These are phyloP conservation scores for Taiwanofungus camphoratus DNA, from an alignment of 1,284 basidiomycete genomes.

Conservation along the genomic window DNA sequence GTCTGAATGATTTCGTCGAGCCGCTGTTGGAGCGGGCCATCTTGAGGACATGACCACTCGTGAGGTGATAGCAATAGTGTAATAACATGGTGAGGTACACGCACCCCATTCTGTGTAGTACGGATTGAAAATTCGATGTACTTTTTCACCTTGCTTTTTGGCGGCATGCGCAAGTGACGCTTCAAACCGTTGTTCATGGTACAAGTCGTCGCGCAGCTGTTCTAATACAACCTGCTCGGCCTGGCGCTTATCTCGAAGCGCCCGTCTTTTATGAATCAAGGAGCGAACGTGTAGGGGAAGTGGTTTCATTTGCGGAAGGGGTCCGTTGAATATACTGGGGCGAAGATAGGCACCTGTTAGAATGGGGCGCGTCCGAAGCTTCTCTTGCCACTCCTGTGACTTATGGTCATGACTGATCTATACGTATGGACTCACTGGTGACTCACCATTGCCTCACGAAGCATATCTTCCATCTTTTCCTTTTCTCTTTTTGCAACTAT, in stretches of 20 bases:
- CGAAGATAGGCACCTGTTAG: slow-evolving; percentile 65
- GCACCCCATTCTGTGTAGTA: slow-evolving; percentile 36
- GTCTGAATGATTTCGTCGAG: slow-evolving; percentile 26
- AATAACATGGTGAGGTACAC: slow-evolving; percentile 23
- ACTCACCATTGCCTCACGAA: slow-evolving; percentile 48
- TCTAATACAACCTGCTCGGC: slow-evolving; percentile 27
- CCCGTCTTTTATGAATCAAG: slow-evolving; percentile 61
- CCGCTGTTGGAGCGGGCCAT: slow-evolving; percentile 13
- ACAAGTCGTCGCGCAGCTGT: slow-evolving; percentile 40
- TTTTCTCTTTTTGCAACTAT: slow-evolving; percentile 47
- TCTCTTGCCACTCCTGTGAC: slow-evolving; percentile 46
- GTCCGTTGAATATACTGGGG: slow-evolving; percentile 54
- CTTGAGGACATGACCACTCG: neutral
- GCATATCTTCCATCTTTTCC: slow-evolving; percentile 38
- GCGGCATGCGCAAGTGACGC: slow-evolving; percentile 24
- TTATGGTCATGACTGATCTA: neutral
- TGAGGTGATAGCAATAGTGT: neutral
- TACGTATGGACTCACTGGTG: neutral
- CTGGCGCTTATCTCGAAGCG: slow-evolving; percentile 42
- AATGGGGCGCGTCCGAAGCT: slow-evolving; percentile 49
- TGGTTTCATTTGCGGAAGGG: slow-evolving; percentile 71
- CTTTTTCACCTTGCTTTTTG: slow-evolving; percentile 12
- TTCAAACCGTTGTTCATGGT: slow-evolving; percentile 54
- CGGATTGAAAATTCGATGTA: slow-evolving; percentile 23
- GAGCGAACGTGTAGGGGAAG: slow-evolving; percentile 64